Conservation (phyloP, 2,329 filamentous ascomycete species). For the Eutypella sp. region DNA sequence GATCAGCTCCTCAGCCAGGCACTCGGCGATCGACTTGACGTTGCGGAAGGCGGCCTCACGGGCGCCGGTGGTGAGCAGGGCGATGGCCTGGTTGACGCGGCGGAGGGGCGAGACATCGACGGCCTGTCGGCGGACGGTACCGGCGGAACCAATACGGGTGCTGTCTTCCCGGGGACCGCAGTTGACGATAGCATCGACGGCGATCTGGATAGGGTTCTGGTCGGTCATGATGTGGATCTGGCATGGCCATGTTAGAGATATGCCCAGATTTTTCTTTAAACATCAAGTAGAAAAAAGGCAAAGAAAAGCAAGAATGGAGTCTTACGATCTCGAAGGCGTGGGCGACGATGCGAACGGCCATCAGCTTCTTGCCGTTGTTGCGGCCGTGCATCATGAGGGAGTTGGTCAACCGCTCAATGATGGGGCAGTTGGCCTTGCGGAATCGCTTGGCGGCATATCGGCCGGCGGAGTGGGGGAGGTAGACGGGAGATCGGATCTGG, state of each 20-base stretch:
- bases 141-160: conserved; percentile 98
- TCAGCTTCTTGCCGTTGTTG: conserved; percentile 99
- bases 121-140: conserved; percentile 99
- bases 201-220: conserved; percentile 99
- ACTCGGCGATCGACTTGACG: conserved; percentile 99
- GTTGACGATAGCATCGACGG: conserved; percentile 99
- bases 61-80: conserved; percentile 97
- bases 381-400: conserved; percentile 99
- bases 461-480: conserved; percentile 97
- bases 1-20: conserved; percentile 99
- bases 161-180: conserved; percentile 99
- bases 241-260: conserved; percentile 14
- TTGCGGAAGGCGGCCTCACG: conserved; percentile 99
- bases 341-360: conserved; percentile 98
- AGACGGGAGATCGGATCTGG: conserved; percentile 98
- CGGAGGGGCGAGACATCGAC: conserved; percentile 99
- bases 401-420: conserved; percentile 99
- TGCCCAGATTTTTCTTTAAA: too few species aligned
- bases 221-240: conserved; percentile 99
- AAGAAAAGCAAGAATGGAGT: conserved; percentile 25
- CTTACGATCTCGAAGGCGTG: conserved; percentile 99
- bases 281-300: too few species aligned
- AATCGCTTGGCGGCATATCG: conserved; percentile 99
- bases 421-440: conserved; percentile 99
- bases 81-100: conserved; percentile 99